Conservation (phyloP, 306 rosid species). For the Cucumis sativus region DNA sequence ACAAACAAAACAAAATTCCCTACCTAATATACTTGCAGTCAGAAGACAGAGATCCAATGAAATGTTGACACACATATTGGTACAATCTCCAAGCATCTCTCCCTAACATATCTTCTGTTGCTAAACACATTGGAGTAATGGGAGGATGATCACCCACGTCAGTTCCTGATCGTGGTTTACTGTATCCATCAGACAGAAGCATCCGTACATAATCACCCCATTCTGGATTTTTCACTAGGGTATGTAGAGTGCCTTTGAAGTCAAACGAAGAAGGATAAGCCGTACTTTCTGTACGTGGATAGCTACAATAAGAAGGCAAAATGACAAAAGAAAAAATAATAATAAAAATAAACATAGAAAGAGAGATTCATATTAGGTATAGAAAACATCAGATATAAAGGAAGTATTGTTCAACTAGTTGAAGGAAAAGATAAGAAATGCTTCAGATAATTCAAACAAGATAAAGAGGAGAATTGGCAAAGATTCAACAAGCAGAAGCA, state of each 20-base stretch:
- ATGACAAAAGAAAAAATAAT: neutral
- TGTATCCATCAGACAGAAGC: constrained; percentile 53
- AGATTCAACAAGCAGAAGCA: neutral
- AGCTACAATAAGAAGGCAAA: constrained; percentile 37
- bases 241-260: constrained; percentile 61
- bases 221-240: constrained; percentile 50
- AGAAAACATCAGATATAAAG: neutral
- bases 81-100: constrained; percentile 88
- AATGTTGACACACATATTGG: constrained; percentile 82
- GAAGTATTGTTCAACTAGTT: neutral
- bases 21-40: constrained; percentile 90
- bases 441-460: neutral
- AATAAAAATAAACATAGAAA: neutral
- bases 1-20: neutral
- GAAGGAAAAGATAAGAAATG: neutral
- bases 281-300: constrained; percentile 96
- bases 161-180: constrained; percentile 62
- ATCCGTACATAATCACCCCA: constrained; percentile 60
- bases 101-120: constrained; percentile 70
- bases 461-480: neutral
- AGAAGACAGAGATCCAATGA: constrained; percentile 79
- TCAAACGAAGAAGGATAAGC: constrained; percentile 93
- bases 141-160: constrained; percentile 99
- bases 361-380: neutral
- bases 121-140: constrained; percentile 74